Base-by-base conservation (phyloP, 2,329 filamentous ascomycete genomes). In the Alternaria alternata region DNA sequence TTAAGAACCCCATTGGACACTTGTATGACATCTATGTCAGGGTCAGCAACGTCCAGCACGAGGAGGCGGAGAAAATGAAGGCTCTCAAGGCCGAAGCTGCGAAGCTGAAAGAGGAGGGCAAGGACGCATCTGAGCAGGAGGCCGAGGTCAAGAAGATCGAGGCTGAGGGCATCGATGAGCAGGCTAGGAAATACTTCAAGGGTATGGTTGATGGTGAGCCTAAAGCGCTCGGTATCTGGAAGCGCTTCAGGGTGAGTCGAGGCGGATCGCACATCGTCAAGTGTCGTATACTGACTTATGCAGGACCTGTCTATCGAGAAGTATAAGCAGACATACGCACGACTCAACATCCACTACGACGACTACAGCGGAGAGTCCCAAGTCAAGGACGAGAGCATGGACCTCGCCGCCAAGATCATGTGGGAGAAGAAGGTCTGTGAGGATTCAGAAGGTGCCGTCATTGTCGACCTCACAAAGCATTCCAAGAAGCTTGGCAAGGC, bases 21-120 rank as follows among this genome's bases (percentile, higher is more conserved):
- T 82, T 95, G 9, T 94, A 90, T 77, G 87, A 93, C 71, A 89
- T 95, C 52, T 95, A 94, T 71, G 91, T 94, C 64, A 86, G 88
- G 77, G 92, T 94, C 77, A 88, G 88, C 68, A 83, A 83, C 38
- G 83, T 89, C 4, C 85, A 89, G 64, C 78, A 82, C 3, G 86
- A 83, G 0, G 89, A 93, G 81, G 89, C 90, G 66, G 89, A 90
- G 65, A 75, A 85, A 60, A 87, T 89, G 24, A 88, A 88, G 69
- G 83, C 80, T 42, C 80, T 84, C 65, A 85, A 86, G 73, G 81
- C 82, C 20, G 69, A 78, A 51, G 69, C 70, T 34, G 66, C 64
- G 3, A 70, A 70, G 60, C 61, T 81, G 36, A 75, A 79, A 56
- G 79, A 78, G 56, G 75, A 79, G 71, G 80, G 81, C 63, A 77